Conservation (phyloP, 371 early-diverging fungal genomes). For the Smittium culicis region DNA sequence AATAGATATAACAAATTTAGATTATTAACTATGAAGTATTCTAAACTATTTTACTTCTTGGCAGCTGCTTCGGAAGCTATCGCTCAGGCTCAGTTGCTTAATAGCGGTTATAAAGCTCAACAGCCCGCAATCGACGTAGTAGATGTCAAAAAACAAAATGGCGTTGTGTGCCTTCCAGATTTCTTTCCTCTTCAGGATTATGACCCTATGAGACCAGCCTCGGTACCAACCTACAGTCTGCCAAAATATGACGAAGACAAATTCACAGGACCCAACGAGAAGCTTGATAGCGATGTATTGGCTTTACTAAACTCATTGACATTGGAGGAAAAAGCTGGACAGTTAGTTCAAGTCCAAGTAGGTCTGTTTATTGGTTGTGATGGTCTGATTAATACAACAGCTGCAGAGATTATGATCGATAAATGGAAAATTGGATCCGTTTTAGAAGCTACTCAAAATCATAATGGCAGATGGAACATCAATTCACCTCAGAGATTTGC, state of each 20-base stretch:
- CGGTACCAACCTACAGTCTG: not conserved
- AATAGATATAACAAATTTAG: no score
- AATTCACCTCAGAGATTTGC: slow-evolving; percentile 34
- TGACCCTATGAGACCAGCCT: slow-evolving; percentile 6
- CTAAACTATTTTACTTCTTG: not conserved
- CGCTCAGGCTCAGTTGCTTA: not conserved
- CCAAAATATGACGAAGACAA: not conserved
- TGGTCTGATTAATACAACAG: slow-evolving; percentile 29
- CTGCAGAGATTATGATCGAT: slow-evolving; percentile 32
- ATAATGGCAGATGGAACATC: slow-evolving; percentile 29
- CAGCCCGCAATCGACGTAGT: not conserved
- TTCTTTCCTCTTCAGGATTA: not conserved
- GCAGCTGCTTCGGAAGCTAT: not conserved
- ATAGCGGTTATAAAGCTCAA: not conserved
- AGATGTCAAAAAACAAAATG: not conserved
- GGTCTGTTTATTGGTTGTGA: slow-evolving; percentile 30
- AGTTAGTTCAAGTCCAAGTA: slow-evolving; percentile 43
- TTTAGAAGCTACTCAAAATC: slow-evolving; percentile 21
- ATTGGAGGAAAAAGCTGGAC: slow-evolving; percentile 45
- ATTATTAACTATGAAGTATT: not conserved
- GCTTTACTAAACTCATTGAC: slow-evolving; percentile 26
- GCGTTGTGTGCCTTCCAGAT: not conserved
- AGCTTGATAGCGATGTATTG: not conserved
- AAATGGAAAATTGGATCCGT: slow-evolving; percentile 30
- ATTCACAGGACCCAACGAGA: not conserved